A percentile compares a stretch with the other conserved stretches of the same genome.
phyloP scores from a whole-genome alignment of 371 early-diverging fungal genomes.

The Syncephalastrum monosporum region DNA sequence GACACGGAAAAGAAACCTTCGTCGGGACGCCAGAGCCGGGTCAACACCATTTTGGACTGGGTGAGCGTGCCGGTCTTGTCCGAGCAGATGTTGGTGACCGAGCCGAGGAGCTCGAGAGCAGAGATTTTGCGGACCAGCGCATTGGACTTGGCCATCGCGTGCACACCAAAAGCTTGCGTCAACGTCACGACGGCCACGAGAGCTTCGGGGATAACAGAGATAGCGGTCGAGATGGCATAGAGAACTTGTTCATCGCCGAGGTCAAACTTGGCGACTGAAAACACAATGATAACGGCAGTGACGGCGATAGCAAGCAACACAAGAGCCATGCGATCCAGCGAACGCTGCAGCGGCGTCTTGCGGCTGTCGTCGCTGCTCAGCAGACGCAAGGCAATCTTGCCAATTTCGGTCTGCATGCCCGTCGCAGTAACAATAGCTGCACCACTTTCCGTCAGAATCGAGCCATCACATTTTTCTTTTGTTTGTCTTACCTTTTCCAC shows the following conservation, averaged over 20 bases:
- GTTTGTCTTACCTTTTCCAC: constrained; percentile 29
- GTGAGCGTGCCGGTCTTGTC: constrained; percentile 97
- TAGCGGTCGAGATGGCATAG: constrained; percentile 83
- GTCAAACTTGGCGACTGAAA: constrained; percentile 57
- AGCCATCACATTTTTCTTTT: constrained; percentile 57
- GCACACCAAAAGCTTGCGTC: constrained; percentile 92
- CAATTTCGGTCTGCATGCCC: constrained; percentile 89
- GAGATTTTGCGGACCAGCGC: constrained; percentile 86
- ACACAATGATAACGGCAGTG: constrained; percentile 54
- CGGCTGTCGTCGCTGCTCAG: constrained; percentile 62
- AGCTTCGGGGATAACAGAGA: constrained; percentile 96
- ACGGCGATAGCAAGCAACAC: constrained; percentile 54
- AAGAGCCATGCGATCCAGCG: constrained; percentile 62
- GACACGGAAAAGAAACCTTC: constrained; percentile 63
- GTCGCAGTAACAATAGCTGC: constrained; percentile 80
- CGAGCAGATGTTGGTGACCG: constrained; percentile 91
- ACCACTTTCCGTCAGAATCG: constrained; percentile 36
- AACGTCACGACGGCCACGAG: constrained; percentile 88
- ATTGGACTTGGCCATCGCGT: constrained; percentile 81
- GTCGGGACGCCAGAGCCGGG: constrained; percentile 70
- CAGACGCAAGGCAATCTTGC: constrained; percentile 86
- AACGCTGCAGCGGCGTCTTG: constrained; percentile 73
- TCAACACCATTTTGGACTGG: constrained; percentile 88
- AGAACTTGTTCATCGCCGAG: constrained; percentile 61
- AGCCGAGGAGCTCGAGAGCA: constrained; percentile 87